Conservation (phyloP, 345 rosid species). For the Toxicodendron radicans region DNA sequence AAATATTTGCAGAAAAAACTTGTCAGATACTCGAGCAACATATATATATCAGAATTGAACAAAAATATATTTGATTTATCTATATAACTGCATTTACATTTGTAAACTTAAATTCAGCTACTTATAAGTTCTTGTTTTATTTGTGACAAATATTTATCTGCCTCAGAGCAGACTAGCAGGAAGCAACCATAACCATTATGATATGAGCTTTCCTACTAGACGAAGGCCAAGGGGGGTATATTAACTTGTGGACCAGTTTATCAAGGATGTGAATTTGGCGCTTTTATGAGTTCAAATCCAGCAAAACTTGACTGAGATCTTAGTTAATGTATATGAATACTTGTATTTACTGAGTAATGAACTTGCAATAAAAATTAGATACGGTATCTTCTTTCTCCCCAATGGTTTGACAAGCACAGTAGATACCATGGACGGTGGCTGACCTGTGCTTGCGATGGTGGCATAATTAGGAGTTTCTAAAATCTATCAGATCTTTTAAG, state of each 20-base stretch:
- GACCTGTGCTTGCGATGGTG: no score
- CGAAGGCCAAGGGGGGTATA: constrained; percentile 1
- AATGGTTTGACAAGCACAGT: no score
- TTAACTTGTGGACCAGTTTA: constrained; percentile 13
- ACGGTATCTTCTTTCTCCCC: constrained; percentile 3
- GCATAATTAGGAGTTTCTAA: no score
- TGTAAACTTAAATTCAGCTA: constrained; percentile 1
- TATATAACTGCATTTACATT: not conserved
- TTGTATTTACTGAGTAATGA: constrained; percentile 21
- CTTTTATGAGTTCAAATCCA: constrained; percentile 21
- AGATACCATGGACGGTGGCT: no score
- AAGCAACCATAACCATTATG: constrained; percentile 2
- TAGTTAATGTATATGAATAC: constrained; percentile 21
- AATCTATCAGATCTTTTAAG: no score
- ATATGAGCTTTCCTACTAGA: constrained; percentile 7
- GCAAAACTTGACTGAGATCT: constrained; percentile 26
- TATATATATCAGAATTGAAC: no score
- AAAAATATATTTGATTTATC: no score
- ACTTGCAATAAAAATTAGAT: constrained; percentile 18
- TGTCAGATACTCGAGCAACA: no score
- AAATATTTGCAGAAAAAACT: no score
- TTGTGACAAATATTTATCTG: constrained; percentile 4
- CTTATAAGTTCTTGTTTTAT: not conserved
- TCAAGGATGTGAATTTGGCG: constrained; percentile 23
- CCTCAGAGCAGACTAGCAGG: constrained; percentile 23